phyloP scores from a whole-genome alignment of 768 basidiomycete species.

The Cytidiella melzeri region DNA sequence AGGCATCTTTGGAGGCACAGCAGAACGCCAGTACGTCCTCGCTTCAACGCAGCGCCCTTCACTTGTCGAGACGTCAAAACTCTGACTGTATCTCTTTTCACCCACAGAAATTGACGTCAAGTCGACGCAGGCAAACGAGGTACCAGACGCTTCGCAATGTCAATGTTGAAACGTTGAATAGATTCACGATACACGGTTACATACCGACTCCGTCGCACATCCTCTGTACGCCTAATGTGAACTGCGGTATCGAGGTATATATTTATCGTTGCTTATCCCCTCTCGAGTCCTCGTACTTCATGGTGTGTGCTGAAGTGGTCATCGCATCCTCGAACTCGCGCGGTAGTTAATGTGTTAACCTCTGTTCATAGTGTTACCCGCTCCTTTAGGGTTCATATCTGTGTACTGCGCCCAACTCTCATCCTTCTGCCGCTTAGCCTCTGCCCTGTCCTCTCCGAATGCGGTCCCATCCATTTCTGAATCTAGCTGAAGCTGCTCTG shows the following conservation, averaged over 20 bases:
- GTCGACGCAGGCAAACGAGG: constrained; percentile 53
- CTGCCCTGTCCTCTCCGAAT: constrained; percentile 60
- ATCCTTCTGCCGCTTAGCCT: constrained; percentile 76
- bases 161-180: constrained; percentile 47
- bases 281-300: neutral
- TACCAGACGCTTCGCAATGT: constrained; percentile 86
- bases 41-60: neutral
- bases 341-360: constrained; percentile 41
- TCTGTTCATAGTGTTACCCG: constrained; percentile 97
- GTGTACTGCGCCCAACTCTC: constrained; percentile 90
- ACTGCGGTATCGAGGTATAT: constrained; percentile 2
- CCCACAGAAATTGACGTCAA: constrained; percentile 87
- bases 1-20: constrained; percentile 33
- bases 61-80: neutral
- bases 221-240: neutral
- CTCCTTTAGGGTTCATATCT: constrained; percentile 80
- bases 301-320: neutral
- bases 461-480: constrained; percentile 80
- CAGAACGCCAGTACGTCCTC: constrained; percentile 38
- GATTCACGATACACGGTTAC: too few relatives aligned
- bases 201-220: neutral
- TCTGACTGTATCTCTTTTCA: constrained; percentile 1
- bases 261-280: constrained; percentile 2
- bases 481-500: constrained; percentile 72
- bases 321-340: neutral